These are phyloP conservation scores for Pseudocercospora fuligena DNA, from an alignment of 2,329 filamentous ascomycete species.

Conservation along the genomic window DNA sequence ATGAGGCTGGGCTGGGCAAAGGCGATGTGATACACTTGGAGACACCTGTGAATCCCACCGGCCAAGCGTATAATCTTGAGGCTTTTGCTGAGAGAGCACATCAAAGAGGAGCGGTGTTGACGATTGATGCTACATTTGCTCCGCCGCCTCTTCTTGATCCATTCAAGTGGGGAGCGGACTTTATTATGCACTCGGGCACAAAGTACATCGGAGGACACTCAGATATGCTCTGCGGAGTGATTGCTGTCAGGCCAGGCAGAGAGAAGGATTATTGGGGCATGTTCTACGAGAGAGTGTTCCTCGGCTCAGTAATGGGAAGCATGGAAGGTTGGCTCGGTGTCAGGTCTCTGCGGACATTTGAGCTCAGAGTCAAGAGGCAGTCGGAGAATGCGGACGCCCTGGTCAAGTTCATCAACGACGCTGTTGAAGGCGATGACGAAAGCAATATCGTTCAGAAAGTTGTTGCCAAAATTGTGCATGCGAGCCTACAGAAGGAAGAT, in stretches of 20 bases:
- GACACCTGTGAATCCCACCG: slow-evolving; percentile 90
- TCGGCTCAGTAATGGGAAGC: slow-evolving; percentile 85
- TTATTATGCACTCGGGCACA: slow-evolving; percentile 90
- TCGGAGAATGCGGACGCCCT: slow-evolving; percentile 70
- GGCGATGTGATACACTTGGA: slow-evolving; percentile 92
- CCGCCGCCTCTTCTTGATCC: slow-evolving; percentile 89
- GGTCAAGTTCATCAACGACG: slow-evolving; percentile 70
- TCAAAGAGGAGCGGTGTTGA: slow-evolving; percentile 72
- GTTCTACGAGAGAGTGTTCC: slow-evolving; percentile 69
- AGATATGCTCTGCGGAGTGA: slow-evolving; percentile 86
- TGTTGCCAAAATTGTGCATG: slow-evolving; percentile 71
- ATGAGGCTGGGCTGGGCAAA: slow-evolving; percentile 68
- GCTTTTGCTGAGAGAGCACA: slow-evolving; percentile 75
- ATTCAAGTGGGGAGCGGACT: slow-evolving; percentile 78
- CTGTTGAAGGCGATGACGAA: slow-evolving; percentile 46
- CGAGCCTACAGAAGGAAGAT: slow-evolving; percentile 74
- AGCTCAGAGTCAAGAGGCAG: slow-evolving; percentile 79
- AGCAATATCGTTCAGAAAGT: slow-evolving; percentile 56
- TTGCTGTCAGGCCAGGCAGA: slow-evolving; percentile 67
- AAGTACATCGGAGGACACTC: slow-evolving; percentile 97
- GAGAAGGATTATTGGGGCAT: slow-evolving; percentile 56
- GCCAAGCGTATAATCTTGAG: slow-evolving; percentile 75
- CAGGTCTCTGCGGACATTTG: slow-evolving; percentile 81
- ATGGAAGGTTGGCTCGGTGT: slow-evolving; percentile 92
- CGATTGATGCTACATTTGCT: slow-evolving; percentile 90